Conservation (phyloP, 192 early-diverging fungal species). For the Phycomyces blakesleeanus region DNA sequence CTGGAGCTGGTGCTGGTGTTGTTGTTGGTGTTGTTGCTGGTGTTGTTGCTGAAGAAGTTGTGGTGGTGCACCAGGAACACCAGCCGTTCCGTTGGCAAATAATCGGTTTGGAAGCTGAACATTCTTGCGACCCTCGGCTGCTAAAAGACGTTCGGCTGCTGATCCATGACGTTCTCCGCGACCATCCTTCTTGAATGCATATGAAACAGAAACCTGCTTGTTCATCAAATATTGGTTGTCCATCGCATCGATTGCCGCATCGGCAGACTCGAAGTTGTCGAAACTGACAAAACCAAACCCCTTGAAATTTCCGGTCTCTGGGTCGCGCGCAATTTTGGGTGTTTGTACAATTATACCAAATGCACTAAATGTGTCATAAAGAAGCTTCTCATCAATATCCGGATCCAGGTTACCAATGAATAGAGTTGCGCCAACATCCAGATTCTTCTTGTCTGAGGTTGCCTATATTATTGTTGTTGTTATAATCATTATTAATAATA, state of each 20-base stretch:
- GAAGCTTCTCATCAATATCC: constrained; percentile 83
- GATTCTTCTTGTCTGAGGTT: constrained; percentile 73
- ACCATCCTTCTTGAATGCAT: constrained; percentile 98
- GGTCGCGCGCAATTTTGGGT: constrained; percentile 83
- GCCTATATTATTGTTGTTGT: too few relatives aligned
- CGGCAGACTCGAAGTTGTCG: constrained; percentile 92
- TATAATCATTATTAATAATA: too few relatives aligned
- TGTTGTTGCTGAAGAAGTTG: background rate
- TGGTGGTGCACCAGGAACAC: constrained; percentile 12
- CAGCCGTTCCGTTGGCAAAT: constrained; percentile 55
- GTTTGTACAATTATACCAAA: constrained; percentile 90
- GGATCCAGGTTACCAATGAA: constrained; percentile 97
- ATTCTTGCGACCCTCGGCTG: constrained; percentile 84
- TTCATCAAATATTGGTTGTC: constrained; percentile 95
- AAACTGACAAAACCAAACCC: constrained; percentile 93
- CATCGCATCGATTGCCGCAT: constrained; percentile 98
- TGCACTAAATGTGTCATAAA: constrained; percentile 92
- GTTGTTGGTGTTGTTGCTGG: background rate
- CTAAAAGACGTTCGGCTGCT: constrained; percentile 91
- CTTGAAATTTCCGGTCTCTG: constrained; percentile 79
- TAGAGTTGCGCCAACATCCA: constrained; percentile 94
- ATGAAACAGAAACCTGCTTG: constrained; percentile 85
- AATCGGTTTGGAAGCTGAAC: constrained; percentile 64
- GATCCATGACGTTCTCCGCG: constrained; percentile 96
- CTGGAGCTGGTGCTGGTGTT: too few relatives aligned